phyloP scores from a whole-genome alignment of 1,284 basidiomycete species.

The Ustilago trichophora region DNA sequence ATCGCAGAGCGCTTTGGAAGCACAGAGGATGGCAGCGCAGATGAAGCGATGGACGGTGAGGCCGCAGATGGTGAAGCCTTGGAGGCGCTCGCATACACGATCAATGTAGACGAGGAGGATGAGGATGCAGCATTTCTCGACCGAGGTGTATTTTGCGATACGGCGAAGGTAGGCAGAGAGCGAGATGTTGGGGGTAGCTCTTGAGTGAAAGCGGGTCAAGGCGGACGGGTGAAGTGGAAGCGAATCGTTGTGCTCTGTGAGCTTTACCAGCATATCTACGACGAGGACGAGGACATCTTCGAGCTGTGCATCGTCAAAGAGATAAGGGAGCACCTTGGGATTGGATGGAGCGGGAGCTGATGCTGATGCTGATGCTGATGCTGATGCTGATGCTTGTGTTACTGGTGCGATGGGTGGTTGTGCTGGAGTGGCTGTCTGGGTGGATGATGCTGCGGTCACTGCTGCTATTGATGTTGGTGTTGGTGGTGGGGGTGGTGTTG shows the following conservation, averaged over 20 bases:
- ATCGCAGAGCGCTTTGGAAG: conserved; percentile 64
- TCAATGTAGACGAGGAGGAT: conserved; percentile 66
- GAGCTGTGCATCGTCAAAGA: conserved; percentile 60
- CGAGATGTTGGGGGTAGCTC: conserved; percentile 62
- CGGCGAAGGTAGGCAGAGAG: conserved; percentile 61
- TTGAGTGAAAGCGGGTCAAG: conserved; percentile 64
- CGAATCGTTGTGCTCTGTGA: conserved; percentile 63
- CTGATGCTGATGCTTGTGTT: no score
- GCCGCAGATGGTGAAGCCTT: conserved; percentile 64
- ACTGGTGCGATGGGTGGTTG: not conserved
- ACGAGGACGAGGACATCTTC: conserved; percentile 63
- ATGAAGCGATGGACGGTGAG: conserved; percentile 65
- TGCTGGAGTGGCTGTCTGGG: not conserved
- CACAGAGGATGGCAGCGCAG: conserved; percentile 63
- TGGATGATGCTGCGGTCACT: conserved; percentile 6
- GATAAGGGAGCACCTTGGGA: conserved; percentile 49
- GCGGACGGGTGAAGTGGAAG: conserved; percentile 64
- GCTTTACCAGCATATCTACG: conserved; percentile 62
- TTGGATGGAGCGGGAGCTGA: not conserved
- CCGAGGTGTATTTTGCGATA: conserved; percentile 64
- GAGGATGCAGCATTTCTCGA: conserved; percentile 64
- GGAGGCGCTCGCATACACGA: conserved; percentile 60
- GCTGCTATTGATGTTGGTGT: no score
- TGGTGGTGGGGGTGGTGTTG: no score
- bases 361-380: no score